These are phyloP conservation scores for baker's yeast (Saccharomyces cerevisiae) DNA, from an alignment of 805 yeast genomes.

Conservation along the genomic window DNA sequence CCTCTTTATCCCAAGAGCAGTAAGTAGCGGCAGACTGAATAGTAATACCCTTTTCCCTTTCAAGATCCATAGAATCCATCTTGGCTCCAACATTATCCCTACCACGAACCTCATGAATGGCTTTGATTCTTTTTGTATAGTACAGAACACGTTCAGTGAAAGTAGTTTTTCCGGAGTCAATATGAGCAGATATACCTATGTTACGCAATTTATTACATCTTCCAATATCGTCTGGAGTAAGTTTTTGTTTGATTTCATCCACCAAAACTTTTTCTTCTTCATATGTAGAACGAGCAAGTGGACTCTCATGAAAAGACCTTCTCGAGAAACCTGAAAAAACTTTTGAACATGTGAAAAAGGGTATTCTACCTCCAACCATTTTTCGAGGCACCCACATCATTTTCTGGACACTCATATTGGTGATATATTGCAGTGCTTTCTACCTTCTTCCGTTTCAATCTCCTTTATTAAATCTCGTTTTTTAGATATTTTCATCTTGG, in stretches of 20 bases:
- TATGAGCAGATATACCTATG: slow-evolving; percentile 96
- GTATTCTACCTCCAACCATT: background rate
- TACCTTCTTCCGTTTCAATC: background rate
- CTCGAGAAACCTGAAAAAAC: background rate
- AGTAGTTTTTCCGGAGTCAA: slow-evolving; percentile 96
- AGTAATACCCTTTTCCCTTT: slow-evolving; percentile 97
- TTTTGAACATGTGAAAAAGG: background rate
- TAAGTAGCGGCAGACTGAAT: slow-evolving; percentile 98
- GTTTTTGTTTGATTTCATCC: slow-evolving; percentile 43
- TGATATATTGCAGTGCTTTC: background rate
- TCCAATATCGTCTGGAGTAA: slow-evolving; percentile 44
- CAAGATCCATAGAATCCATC: slow-evolving; percentile 98
- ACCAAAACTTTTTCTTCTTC: slow-evolving; percentile 68
- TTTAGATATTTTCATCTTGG: background rate
- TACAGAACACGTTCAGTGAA: slow-evolving; percentile 94
- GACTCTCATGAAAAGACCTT: slow-evolving; percentile 11
- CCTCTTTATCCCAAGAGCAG: slow-evolving; percentile 86
- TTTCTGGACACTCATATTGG: background rate
- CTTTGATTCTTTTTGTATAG: slow-evolving; percentile 94
- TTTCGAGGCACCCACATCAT: background rate
- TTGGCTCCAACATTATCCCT: slow-evolving; percentile 97
- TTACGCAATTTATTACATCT: slow-evolving; percentile 65
- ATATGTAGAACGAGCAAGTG: slow-evolving; percentile 34
- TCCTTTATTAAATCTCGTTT: background rate
- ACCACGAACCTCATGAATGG: slow-evolving; percentile 94